A percentile compares a stretch with the other conserved stretches of the same genome.
Conservation (phyloP, 352 stramenopile species). For the Aphanomyces astaci region DNA sequence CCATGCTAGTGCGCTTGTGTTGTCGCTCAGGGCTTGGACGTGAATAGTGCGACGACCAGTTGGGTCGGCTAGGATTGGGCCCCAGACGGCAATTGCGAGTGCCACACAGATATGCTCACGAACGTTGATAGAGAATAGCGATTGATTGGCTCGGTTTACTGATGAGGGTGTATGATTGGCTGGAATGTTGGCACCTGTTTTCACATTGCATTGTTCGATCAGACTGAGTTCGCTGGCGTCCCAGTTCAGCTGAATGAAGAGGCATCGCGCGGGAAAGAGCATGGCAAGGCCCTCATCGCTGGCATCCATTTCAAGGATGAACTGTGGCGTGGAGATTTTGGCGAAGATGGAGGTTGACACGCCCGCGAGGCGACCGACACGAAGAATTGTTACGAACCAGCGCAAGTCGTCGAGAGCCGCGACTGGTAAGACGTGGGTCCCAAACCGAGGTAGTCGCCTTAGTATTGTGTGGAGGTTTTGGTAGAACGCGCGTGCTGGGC, state of each 20-base stretch:
- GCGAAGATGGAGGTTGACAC: not conserved
- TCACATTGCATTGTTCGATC: not conserved
- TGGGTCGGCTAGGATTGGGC: constrained; percentile 4
- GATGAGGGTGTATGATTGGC: too few relatives aligned
- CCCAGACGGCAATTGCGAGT: constrained; percentile 25
- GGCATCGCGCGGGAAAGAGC: not conserved
- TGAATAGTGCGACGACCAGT: not conserved
- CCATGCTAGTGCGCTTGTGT: constrained; percentile 22
- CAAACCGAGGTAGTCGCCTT: not conserved
- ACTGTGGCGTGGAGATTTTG: not conserved
- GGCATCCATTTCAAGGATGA: not conserved
- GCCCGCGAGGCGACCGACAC: not conserved
- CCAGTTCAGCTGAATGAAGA: not conserved
- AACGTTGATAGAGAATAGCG: constrained; percentile 36
- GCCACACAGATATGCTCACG: constrained; percentile 29
- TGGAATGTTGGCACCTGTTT: too few relatives aligned
- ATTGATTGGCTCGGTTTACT: not conserved
- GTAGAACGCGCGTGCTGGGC: not conserved
- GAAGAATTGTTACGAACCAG: not conserved
- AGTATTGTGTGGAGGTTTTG: not conserved
- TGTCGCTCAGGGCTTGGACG: constrained; percentile 31
- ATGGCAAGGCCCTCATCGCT: not conserved
- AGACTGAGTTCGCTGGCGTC: not conserved
- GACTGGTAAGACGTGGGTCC: not conserved
- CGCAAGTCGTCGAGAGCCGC: not conserved